Evolutionary conservation across 2,329 filamentous ascomycete genomes (phyloP).

Genomic region (Alternaria incomplexa): DNA sequence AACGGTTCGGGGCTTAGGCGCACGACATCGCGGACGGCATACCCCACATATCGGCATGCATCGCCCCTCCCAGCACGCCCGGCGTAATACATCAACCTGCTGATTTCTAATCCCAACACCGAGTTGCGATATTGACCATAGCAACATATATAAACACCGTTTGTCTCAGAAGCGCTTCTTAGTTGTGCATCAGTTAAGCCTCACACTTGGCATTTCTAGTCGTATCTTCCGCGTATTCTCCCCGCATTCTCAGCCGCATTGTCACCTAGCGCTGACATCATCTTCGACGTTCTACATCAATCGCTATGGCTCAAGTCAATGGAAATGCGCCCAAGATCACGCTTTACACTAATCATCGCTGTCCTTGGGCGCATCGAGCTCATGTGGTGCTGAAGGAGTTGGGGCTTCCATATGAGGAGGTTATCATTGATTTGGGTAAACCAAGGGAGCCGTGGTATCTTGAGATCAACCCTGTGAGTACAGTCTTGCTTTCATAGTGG

Average conservation of each 20-base stretch:
- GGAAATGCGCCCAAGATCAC: conserved; percentile 59
- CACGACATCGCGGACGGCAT: background rate
- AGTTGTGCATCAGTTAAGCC: background rate
- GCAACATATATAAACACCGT: background rate
- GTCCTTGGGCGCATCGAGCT: conserved; percentile 77
- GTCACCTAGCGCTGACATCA: background rate
- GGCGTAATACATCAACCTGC: conserved; percentile 21
- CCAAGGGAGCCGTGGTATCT: conserved; percentile 78
- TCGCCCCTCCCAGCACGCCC: conserved; percentile 11
- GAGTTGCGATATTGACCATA: background rate
- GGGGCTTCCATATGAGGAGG: conserved; percentile 69
- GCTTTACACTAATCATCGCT: conserved; percentile 73
- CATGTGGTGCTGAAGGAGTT: conserved; percentile 75
- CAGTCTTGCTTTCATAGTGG: background rate
- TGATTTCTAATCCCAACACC: conserved; percentile 35
- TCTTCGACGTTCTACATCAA: background rate
- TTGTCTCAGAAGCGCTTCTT: background rate
- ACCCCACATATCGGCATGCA: conserved; percentile 21
- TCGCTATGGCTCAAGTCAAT: conserved; percentile 29
- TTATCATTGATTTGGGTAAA: conserved; percentile 72
- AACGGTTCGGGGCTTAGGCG: conserved; percentile 5
- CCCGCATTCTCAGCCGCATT: background rate
- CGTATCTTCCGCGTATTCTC: background rate
- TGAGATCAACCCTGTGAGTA: conserved; percentile 69
- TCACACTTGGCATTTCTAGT: background rate